Evolutionary conservation across 2,329 filamentous ascomycete species (phyloP), one percentile per base, ranked within the genome.

Genomic region (Colletotrichum incanum): DNA sequence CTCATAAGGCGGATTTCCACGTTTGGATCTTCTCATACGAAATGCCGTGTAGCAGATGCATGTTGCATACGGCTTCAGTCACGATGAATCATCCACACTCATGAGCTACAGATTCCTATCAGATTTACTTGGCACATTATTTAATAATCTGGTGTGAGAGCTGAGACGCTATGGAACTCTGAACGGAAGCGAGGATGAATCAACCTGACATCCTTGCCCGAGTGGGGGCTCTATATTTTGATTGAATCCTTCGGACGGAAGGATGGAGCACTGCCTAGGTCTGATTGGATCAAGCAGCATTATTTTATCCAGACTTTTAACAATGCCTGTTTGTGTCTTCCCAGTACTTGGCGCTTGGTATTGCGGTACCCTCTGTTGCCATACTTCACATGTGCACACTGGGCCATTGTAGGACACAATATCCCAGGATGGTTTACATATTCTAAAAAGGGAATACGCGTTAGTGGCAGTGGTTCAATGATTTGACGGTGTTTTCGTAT

Each of bases 101-200:
- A 61, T 61, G n/a, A 1, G 31, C 12, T 6, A 7, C 3, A 9
- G 9, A 20, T n/a, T 9, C 4, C 6, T 20, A 18, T 6, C 18
- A 2, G 34, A 1, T 23, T 2, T 1, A 2, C 26, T 31, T 31
- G 26, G 12, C 9, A 31, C 26, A 31, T 11, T 3, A 9, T 31
- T 12, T 9, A 50, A 11, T 4, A 26, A 6, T 26, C 11, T 11
- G 3, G 12, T 23, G 12, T 31, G 26, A 1, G 18, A 5, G 2
- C 49, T 20, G 7, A 1, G 23, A 7, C 26, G 23, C n/a, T 16
- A 5, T 41, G 12, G 11, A 16, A n/a, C n/a, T 12, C 12, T 3
- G n/a, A 43, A 41, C 3, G 23, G 52, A 55, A 71, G 63, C 26
- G 20, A 56, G 1, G 6, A 61, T 71, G 67, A 71, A 61, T 71